Evolutionary conservation across 208 protist genomes (phyloP).

Genomic region (Crithidia expoeki): DNA sequence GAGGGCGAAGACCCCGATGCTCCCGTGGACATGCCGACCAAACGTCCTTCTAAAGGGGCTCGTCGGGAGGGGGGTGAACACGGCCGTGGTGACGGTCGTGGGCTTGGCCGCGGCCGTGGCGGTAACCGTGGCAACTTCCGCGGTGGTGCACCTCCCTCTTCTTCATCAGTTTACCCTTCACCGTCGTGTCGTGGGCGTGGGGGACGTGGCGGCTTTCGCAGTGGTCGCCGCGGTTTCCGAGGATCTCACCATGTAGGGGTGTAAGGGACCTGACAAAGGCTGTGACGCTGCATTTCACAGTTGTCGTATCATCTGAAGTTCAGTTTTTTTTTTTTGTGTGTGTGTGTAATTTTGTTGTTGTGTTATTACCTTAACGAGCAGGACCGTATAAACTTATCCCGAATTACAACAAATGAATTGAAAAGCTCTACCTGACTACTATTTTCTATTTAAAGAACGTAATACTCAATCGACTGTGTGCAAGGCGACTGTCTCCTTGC

Average conservation of each 20-base stretch:
- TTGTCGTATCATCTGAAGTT: background rate
- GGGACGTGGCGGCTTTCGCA: background rate
- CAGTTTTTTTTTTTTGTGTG: slow-evolving; percentile 5
- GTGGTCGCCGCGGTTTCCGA: slow-evolving; percentile 5
- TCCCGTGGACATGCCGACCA: slow-evolving; percentile 10
- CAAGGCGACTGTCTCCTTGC: too few relatives aligned
- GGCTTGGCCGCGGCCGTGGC: background rate
- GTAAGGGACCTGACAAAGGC: too few relatives aligned
- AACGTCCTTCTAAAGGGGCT: background rate
- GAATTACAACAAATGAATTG: too few relatives aligned
- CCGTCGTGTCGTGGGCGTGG: background rate
- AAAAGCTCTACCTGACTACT: too few relatives aligned
- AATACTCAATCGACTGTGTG: too few relatives aligned
- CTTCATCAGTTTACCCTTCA: too few relatives aligned
- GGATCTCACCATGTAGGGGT: background rate
- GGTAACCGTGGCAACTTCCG: slow-evolving; percentile 6
- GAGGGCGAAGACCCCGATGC: slow-evolving; percentile 39
- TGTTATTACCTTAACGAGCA: too few relatives aligned
- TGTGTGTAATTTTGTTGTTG: background rate
- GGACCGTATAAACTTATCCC: too few relatives aligned
- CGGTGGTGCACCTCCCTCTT: too few relatives aligned
- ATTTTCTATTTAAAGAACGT: too few relatives aligned
- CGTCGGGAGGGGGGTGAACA: slow-evolving; percentile 1
- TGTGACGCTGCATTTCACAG: too few relatives aligned
- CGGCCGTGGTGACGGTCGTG: background rate